phyloP scores from a whole-genome alignment of 2,329 filamentous ascomycete genomes.

The Colletotrichum viniferum region DNA sequence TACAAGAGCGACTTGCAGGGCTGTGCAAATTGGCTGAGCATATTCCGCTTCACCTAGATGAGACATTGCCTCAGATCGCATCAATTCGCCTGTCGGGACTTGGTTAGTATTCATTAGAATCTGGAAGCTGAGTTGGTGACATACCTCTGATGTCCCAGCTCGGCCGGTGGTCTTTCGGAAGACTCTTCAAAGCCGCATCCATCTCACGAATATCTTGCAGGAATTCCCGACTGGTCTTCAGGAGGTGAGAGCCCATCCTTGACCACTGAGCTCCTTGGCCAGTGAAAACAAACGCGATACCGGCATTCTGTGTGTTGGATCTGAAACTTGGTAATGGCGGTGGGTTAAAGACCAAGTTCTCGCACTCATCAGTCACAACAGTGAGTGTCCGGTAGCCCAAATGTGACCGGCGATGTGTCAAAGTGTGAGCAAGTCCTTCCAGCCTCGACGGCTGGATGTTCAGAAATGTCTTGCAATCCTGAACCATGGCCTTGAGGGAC shows the following conservation, averaged over 20 bases:
- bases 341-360: conserved; percentile 26
- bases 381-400: conserved; percentile 27
- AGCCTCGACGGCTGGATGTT: conserved; percentile 4
- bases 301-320: not conserved
- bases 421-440: conserved; percentile 32
- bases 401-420: conserved; percentile 31
- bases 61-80: not conserved
- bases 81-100: not conserved
- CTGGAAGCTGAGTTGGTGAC: not conserved
- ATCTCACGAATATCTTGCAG: conserved; percentile 13
- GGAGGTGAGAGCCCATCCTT: conserved; percentile 39
- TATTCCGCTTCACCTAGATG: conserved; percentile 25
- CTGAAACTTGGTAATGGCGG: conserved; percentile 11
- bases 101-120: not conserved
- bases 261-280: conserved; percentile 52
- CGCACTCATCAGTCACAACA: conserved; percentile 18
- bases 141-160: conserved; percentile 24
- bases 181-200: conserved; percentile 22
- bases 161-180: conserved; percentile 26
- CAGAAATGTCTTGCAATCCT: conserved; percentile 23
- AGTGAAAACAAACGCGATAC: conserved; percentile 39
- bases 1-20: conserved; percentile 53
- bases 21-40: conserved; percentile 57
- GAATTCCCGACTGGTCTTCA: conserved; percentile 13
- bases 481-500: conserved; percentile 28